Base-by-base conservation (phyloP, 78 protist genomes). In the Paratrimastix pyriformis region DNA sequence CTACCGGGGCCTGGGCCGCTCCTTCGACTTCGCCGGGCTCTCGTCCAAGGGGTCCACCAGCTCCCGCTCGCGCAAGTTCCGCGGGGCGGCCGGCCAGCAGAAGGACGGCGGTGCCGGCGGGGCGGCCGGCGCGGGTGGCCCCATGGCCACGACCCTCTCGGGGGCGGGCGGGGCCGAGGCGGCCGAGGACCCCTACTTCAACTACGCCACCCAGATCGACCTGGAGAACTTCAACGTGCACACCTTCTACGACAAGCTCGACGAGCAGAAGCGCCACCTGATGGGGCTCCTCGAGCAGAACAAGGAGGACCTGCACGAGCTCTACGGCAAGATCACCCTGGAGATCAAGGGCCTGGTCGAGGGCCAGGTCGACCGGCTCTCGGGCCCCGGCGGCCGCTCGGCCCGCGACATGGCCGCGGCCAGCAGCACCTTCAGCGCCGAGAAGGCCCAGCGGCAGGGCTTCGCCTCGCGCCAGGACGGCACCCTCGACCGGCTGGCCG, bases 161-260 rank as follows among this genome's bases (percentile, higher is more conserved):
- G 37, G 5, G 37, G 65, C 5, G 11, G 7, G 39, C 18, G n/a
- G 1, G 7, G 65, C 33, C n/a, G n/a, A n/a, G n/a, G n/a, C n/a
- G n/a, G n/a, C n/a, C n/a, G n/a, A n/a, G n/a, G 8, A 18, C 6
- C 57, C 3, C 3, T 2, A 2, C 3, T 50, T 8, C 6, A 2
- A 18, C 18, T 7, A n/a, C n/a, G n/a, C n/a, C n/a, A n/a, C n/a
- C n/a, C n/a, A n/a, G n/a, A n/a, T n/a, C n/a, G n/a, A 58, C 65
- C 33, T 35, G 39, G 84, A 79, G 40, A 79, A 75, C 18, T 84
- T 84, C 79, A 72, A 37, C 50, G 82, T 72, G 8, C 29, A 37
- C 11, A 57, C 59, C 48, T 54, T 84, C 44, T 79, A 70, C 79
- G 77, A 74, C 65, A 74, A 78, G 71, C 71, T 84, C 35, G 70